Conservation (phyloP, 331 rosid genomes). For the Arachis monticola region DNA sequence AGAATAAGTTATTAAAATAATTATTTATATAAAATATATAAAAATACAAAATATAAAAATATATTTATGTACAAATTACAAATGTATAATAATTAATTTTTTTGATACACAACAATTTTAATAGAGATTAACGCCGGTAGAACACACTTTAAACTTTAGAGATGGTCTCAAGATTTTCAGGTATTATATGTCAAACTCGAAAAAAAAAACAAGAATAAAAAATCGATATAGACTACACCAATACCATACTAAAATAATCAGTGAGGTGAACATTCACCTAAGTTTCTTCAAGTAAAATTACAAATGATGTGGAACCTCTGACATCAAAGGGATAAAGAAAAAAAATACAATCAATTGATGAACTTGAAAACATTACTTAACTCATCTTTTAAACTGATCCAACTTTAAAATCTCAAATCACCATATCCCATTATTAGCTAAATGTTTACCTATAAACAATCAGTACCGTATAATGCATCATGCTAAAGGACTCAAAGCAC, state of each 20-base stretch:
- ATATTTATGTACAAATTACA: too few species aligned
- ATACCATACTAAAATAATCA: slow-evolving; percentile 25
- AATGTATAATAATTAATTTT: too few species aligned
- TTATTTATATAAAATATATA: too few species aligned
- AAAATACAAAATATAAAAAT: too few species aligned
- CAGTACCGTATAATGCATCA: slow-evolving; percentile 26
- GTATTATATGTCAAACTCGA: too few species aligned
- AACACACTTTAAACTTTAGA: too few species aligned
- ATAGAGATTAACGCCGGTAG: too few species aligned
- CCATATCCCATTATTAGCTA: slow-evolving; percentile 35
- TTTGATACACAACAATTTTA: too few species aligned
- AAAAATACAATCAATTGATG: neutral
- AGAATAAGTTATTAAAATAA: too few species aligned
- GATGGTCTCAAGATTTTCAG: too few species aligned
- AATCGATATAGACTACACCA: neutral
- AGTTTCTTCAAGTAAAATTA: neutral
- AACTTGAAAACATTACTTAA: slow-evolving; percentile 23
- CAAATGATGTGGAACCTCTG: slow-evolving; percentile 28
- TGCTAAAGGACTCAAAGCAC: slow-evolving; percentile 33
- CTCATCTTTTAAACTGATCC: slow-evolving; percentile 13
- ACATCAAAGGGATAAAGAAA: neutral
- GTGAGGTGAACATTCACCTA: slow-evolving; percentile 5
- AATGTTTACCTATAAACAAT: slow-evolving; percentile 19
- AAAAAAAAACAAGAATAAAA: too few species aligned
- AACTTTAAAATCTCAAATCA: slow-evolving; percentile 27